Evolutionary conservation across 768 basidiomycete genomes (phyloP), one percentile per base, ranked within the genome.

Genomic region (Chiua virens): DNA sequence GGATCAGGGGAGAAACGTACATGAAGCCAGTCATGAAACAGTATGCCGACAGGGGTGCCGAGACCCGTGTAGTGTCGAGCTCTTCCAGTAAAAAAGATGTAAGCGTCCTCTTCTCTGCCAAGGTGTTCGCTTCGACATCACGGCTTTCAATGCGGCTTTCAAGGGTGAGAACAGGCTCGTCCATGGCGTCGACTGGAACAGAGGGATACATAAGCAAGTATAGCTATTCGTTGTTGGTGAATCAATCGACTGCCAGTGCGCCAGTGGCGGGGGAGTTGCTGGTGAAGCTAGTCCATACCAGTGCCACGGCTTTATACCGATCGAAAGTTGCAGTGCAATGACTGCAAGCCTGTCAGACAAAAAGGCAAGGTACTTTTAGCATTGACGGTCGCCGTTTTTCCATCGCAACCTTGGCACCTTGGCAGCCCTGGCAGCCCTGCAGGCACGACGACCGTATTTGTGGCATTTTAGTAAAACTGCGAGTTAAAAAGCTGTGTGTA

Each of bases 21-120:
- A 87, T 82, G 70, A 80, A 86, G 9, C 87, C 87, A 4, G 86
- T 88, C 86, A 89, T 88, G 67, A 87, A 87, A 63, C 84, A 87
- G 63, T 81, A 89, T 1, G 78, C 80, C 2, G 81, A 73, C 56
- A 88, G 66, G 3, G 82, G 85, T 4, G 74, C 71, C 0, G 79
- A 77, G 0, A 79, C 75, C 36, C 56, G 59, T 15, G 55, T 28
- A 11, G 52, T 52, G 25, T 68, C 67, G 18, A 68, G 37, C 10
- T 68, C 66, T 25, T 63, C 57, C 42, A 54, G 50, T n/a, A 68
- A 36, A 23, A 57, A 54, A 0, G 50, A 22, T 9, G 35, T 36
- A 8, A 67, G 11, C 5, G 8, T 51, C 27, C 44, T 49, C 58
- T 57, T 60, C 14, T 28, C 48, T 5, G 44, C 21, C 0, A 7